These are phyloP conservation scores for Bipolaris gigantea DNA, from an alignment of 2,329 filamentous ascomycete genomes.

Conservation along the genomic window DNA sequence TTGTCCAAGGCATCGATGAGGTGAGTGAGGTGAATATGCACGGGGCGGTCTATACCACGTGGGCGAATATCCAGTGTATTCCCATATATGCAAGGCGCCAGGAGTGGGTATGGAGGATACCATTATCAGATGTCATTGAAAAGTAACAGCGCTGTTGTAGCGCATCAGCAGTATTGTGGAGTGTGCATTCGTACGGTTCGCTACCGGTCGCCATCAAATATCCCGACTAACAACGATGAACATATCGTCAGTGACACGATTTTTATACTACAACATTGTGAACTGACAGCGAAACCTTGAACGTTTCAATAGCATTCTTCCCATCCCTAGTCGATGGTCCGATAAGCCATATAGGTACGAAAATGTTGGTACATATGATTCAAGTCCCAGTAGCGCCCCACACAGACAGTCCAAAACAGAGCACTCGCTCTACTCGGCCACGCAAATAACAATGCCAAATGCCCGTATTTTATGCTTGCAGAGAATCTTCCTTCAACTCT, in stretches of 20 bases:
- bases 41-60: neutral
- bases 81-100: no score
- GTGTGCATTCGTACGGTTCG: neutral
- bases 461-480: neutral
- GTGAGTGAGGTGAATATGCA: neutral
- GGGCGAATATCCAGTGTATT: neutral
- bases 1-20: no score
- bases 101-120: no score
- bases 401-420: constrained; percentile 1
- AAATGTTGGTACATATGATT: constrained; percentile 6
- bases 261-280: neutral
- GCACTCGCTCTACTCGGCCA: neutral
- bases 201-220: neutral
- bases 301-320: neutral
- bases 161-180: neutral
- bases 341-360: neutral
- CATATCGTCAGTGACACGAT: neutral
- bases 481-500: neutral
- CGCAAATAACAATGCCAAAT: neutral
- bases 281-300: neutral
- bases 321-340: neutral
- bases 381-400: constrained; percentile 8
- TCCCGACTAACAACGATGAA: neutral
- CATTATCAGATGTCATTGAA: neutral
- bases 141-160: neutral